Percentiles rank a stretch among this genome's conserved stretches.
Conservation (phyloP, 768 basidiomycete genomes). For the Trametes maxima region DNA sequence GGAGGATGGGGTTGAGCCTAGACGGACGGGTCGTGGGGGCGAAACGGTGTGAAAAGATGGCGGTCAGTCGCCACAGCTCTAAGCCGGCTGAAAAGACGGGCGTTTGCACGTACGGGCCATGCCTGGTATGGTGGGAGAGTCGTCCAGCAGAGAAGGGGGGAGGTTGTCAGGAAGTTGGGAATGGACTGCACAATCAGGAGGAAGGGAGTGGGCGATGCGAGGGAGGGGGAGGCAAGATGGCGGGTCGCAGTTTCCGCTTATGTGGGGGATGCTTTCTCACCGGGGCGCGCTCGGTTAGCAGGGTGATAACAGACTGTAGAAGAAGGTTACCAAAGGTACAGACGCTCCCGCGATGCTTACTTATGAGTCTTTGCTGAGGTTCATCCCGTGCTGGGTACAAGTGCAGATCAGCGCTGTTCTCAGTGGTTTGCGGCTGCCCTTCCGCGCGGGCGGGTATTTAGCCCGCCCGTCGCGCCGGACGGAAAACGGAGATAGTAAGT, state of each 20-base stretch:
- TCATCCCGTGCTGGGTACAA: too few relatives aligned
- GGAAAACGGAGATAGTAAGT: background rate
- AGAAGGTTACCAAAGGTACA: background rate
- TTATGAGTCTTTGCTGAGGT: too few relatives aligned
- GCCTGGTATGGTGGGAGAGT: background rate
- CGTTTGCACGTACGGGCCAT: constrained; percentile 9
- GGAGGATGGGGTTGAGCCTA: constrained; percentile 1
- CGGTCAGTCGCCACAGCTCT: background rate
- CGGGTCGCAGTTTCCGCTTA: constrained; percentile 12
- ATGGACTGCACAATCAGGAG: background rate
- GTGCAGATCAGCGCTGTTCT: background rate
- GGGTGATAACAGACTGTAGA: background rate
- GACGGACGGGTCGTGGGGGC: background rate
- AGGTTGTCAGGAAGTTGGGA: background rate
- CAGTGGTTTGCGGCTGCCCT: background rate
- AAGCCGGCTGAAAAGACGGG: background rate
- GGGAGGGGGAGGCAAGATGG: background rate
- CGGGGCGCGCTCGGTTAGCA: constrained; percentile 9
- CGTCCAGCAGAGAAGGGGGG: background rate
- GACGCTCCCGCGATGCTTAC: background rate
- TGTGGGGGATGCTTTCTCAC: constrained; percentile 5
- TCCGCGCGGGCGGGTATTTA: background rate
- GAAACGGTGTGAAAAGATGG: background rate
- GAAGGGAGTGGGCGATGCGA: constrained; percentile 3
- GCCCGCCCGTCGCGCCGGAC: background rate